Evolutionary conservation across 2,329 filamentous ascomycete genomes (phyloP), one percentile per base, ranked within the genome.

Genomic region (Pleurostoma richardsiae): DNA sequence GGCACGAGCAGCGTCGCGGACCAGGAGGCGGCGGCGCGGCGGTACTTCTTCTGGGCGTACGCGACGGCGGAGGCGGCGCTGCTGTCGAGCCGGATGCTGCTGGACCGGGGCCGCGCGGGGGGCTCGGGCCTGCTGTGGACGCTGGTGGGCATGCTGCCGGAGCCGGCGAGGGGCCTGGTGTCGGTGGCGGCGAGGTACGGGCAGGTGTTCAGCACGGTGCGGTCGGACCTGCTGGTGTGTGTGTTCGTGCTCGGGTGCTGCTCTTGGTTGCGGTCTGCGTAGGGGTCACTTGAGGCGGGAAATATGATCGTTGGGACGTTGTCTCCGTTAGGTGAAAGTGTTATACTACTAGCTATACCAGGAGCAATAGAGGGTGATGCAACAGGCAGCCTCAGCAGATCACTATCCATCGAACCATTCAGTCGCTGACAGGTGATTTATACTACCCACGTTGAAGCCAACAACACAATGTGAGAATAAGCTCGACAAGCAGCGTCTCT

Each of bases 1-100:
- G 54, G 31, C 52, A 48, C 45, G 41, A 44, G 47, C 47, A 47
- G 49, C 39, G n/a, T 40, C 30, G 30, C 50, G 43, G 43, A 44
- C 39, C 47, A 46, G 43, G 52, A 45, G 31, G 50, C 50, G 33
- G 52, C 52, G 47, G 60, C 65, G 31, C 61, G 72, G 39, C 70
- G 70, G 41, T 73, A 76, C 51, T 85, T 90, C 66, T 90, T 92
- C 65, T 89, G 83, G 71, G 76, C 87, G n/a, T 94, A 92, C 61
- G 84, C 86, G 5, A 89, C 87, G 1, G 83, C 81, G 30, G 87
- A 94, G 68, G 75, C 88, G 8, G 62, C 88, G 45, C 70, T 92
- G 52, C 80, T 92, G 53, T 85, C 82, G 2, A 83, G 79, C 30
- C 74, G 87, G 28, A 88, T 85, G 61, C 82, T 90, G 55, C 59